Percentiles rank a stretch among this genome's conserved stretches.
phyloP scores from a whole-genome alignment of 1,139 yeast genomes.

The Arxiozyma telluris region DNA sequence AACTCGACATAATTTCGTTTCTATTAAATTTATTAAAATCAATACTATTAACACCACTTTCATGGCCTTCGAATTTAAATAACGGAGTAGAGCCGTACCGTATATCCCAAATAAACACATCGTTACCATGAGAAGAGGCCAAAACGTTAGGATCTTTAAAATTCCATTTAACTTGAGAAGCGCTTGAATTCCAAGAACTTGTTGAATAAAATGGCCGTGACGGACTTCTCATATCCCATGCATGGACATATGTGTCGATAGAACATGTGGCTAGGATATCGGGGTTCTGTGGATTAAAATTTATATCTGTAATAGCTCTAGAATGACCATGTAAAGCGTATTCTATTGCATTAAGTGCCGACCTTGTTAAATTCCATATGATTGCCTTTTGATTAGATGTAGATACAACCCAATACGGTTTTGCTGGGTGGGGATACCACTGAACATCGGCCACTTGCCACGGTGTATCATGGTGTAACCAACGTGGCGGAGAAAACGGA shows the following conservation, averaged over 20 bases:
- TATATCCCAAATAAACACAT: conserved; percentile 78
- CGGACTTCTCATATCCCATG: conserved; percentile 88
- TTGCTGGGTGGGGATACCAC: conserved; percentile 85
- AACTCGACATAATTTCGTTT: conserved; percentile 61
- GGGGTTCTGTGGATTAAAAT: conserved; percentile 81
- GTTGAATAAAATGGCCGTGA: conserved; percentile 61
- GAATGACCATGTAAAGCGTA: conserved; percentile 82
- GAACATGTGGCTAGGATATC: conserved; percentile 90
- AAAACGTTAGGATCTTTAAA: conserved; percentile 62
- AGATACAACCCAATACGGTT: conserved; percentile 86
- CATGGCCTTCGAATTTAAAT: conserved; percentile 60
- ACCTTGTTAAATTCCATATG: conserved; percentile 81
- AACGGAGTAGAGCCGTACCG: conserved; percentile 76
- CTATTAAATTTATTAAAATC: conserved; percentile 63
- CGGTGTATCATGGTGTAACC: conserved; percentile 83
- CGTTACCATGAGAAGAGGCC: conserved; percentile 80
- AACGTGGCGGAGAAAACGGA: conserved; percentile 89
- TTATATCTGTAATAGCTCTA: conserved; percentile 91
- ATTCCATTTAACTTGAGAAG: conserved; percentile 93
- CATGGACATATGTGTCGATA: conserved; percentile 74
- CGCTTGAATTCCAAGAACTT: conserved; percentile 93
- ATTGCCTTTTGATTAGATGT: conserved; percentile 93
- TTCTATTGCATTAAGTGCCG: conserved; percentile 70
- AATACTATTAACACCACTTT: conserved; percentile 77
- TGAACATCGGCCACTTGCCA: conserved; percentile 99